Evolutionary conservation across 345 rosid genomes (phyloP), one percentile per base, ranked within the genome.

Genomic region (Hibiscus trionum): DNA sequence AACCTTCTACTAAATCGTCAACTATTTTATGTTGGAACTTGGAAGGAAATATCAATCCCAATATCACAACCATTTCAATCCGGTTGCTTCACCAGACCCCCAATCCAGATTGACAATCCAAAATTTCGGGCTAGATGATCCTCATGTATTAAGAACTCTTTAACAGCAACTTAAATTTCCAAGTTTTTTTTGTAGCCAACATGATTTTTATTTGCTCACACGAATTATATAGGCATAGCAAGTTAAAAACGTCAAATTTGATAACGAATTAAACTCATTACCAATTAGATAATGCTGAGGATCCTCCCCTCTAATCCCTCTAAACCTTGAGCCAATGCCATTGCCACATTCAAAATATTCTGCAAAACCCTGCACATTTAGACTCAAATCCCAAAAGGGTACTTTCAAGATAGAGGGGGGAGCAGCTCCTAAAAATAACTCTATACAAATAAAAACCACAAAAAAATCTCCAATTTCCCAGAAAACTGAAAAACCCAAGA

Each of bases 201-300:
- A 37, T 0, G 42, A 37, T 5, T 37, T 37, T 37, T 37, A 37
- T 37, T 26, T 47, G 12, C 8, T 21, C 61, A 24, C 42, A 26
- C 1, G 49, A 66, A 57, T 55, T 21, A 55, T 24, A 47, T 26
- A 26, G n/a, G 26, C 31, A 66, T 26, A 47, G 58, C 57, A 47
- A 47, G 27, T 21, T 24, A 4, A 26, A 26, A 26, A 47, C 14
- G 21, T 16, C 14, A 47, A 47, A 4, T 10, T 27, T 26, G 31
- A 26, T 47, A 47, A 26, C 57, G 57, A 29, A 26, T 7, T 64
- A 21, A 65, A 73, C 61, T 7, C 8, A 19, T 78, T 84, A 84
- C 89, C 88, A 68, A 24, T 74, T 50, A 75, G 78, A 83, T 79
- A 79, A 53, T 33, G 66, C 56, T 69, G 82, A 66, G 77, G 72